phyloP scores from a whole-genome alignment of 352 stramenopile genomes.

The Globisporangium ultimum region DNA sequence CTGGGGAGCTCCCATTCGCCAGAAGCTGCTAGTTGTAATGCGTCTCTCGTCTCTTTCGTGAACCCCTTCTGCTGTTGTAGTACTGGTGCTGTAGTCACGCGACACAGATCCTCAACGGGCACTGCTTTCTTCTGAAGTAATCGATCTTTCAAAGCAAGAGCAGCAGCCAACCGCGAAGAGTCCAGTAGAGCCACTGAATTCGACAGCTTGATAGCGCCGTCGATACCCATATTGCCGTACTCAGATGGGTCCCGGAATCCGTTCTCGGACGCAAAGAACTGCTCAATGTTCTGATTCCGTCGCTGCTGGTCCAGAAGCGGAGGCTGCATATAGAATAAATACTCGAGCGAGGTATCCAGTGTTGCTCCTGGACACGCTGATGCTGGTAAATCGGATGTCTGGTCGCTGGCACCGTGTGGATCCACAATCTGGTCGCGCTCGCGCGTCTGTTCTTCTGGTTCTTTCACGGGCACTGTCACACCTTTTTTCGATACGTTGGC shows the following conservation, averaged over 20 bases:
- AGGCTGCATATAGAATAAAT: conserved; percentile 76
- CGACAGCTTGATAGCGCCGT: conserved; percentile 63
- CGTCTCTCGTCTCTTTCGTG: conserved; percentile 36
- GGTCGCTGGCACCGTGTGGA: neutral
- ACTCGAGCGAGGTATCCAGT: conserved; percentile 68
- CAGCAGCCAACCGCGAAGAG: conserved; percentile 22
- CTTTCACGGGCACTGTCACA: conserved; percentile 45
- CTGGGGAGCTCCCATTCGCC: conserved; percentile 50
- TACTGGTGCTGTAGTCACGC: conserved; percentile 11
- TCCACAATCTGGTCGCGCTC: conserved; percentile 1
- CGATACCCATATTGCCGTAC: conserved; percentile 44
- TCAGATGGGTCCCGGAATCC: conserved; percentile 58
- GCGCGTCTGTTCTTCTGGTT: conserved; percentile 9
- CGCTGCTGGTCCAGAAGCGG: conserved; percentile 33
- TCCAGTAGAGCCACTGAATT: conserved; percentile 75
- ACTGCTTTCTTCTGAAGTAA: conserved; percentile 19
- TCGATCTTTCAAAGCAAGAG: conserved; percentile 20
- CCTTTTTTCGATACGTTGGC: conserved; percentile 83
- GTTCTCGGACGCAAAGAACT: conserved; percentile 61
- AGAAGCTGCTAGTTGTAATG: conserved; percentile 25
- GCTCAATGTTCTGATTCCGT: conserved; percentile 37
- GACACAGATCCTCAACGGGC: conserved; percentile 10
- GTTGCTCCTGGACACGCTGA: conserved; percentile 21
- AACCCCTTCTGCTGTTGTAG: conserved; percentile 24
- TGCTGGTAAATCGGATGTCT: neutral